A percentile compares a stretch with the other conserved stretches of the same genome.
These are phyloP conservation scores for Bretschneidera sinensis DNA, from an alignment of 345 rosid species.

Conservation along the genomic window DNA sequence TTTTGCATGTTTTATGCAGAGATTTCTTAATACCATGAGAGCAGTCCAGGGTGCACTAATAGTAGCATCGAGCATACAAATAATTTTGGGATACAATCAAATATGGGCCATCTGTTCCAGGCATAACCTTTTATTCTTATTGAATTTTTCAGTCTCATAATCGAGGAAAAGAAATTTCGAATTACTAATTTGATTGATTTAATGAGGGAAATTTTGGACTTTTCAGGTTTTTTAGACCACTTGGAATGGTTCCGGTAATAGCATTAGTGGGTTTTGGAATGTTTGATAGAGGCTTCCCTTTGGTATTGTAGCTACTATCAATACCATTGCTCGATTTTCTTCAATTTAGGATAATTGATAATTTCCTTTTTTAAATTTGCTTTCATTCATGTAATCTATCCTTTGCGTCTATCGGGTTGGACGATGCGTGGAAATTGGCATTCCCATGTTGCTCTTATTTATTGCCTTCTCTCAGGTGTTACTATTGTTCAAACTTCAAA, in stretches of 20 bases:
- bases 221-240: constrained; percentile 94
- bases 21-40: constrained; percentile 88
- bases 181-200: not conserved
- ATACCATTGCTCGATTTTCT: not conserved
- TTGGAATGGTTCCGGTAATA: constrained; percentile 97
- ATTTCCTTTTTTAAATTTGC: not conserved
- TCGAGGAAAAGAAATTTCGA: not conserved
- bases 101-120: constrained; percentile 96
- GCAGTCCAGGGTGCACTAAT: constrained; percentile 98
- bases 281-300: constrained; percentile 96
- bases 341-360: not conserved
- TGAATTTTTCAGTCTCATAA: constrained; percentile 1
- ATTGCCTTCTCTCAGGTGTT: constrained; percentile 79
- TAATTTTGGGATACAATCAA: constrained; percentile 90
- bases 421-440: constrained; percentile 80
- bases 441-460: constrained; percentile 88
- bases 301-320: constrained; percentile 42
- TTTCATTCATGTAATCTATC: constrained; percentile 3
- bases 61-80: constrained; percentile 93
- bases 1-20: constrained; percentile 37
- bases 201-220: not conserved
- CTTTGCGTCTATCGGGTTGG: constrained; percentile 56
- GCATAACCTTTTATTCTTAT: constrained; percentile 26
- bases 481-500: constrained; percentile 3
- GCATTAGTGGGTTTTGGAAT: constrained; percentile 88